Evolutionary conservation across 331 rosid genomes (phyloP).

Genomic region (Stylosanthes scabra): DNA sequence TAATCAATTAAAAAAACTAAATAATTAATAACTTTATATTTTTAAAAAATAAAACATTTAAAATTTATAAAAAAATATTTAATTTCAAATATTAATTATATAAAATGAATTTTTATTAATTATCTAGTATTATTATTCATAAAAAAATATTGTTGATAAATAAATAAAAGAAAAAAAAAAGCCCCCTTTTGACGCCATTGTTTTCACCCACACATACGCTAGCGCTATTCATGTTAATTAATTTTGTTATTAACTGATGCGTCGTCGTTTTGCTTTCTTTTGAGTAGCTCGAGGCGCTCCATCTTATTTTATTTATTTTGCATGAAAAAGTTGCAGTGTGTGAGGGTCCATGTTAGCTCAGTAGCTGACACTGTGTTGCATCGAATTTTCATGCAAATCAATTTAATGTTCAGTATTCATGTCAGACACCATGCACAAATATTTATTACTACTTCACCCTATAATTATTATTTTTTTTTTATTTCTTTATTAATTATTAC

Average conservation of each 20-base stretch:
- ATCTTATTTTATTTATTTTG: neutral
- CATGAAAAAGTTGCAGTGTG: constrained; percentile 44
- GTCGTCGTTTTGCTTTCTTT: constrained; percentile 48
- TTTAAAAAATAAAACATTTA: too few relatives aligned
- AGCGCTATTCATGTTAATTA: too few relatives aligned
- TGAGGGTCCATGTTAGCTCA: constrained; percentile 42
- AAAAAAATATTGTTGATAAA: too few relatives aligned
- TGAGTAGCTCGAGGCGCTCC: constrained; percentile 55
- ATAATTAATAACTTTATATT: too few relatives aligned
- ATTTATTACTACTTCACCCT: neutral
- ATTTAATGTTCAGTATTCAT: constrained; percentile 44
- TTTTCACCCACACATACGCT: constrained; percentile 56
- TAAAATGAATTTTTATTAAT: too few relatives aligned
- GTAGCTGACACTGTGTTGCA: constrained; percentile 42
- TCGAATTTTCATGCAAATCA: constrained; percentile 60
- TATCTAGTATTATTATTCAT: too few relatives aligned
- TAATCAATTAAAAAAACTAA: too few relatives aligned
- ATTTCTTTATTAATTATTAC: too few relatives aligned
- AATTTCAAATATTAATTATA: too few relatives aligned
- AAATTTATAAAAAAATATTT: too few relatives aligned
- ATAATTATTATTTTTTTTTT: too few relatives aligned
- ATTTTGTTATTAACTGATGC: neutral
- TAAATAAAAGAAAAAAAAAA: too few relatives aligned
- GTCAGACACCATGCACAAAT: constrained; percentile 35
- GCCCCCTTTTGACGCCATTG: constrained; percentile 52